These are phyloP conservation scores for Populus pruinosa DNA, from an alignment of 345 rosid species.

Conservation along the genomic window DNA sequence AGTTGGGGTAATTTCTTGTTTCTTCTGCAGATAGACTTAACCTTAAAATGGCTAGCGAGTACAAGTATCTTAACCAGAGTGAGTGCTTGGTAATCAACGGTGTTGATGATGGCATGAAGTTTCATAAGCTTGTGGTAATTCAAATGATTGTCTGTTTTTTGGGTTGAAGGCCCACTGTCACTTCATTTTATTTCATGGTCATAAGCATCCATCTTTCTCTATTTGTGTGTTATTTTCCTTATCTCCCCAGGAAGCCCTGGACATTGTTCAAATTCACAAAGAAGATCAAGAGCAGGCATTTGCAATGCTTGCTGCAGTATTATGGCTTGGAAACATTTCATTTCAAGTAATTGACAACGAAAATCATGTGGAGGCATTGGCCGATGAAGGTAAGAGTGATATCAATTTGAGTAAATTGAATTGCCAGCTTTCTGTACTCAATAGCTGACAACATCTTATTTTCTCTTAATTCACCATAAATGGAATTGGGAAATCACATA, in stretches of 20 bases:
- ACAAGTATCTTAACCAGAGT: slow-evolving; percentile 85
- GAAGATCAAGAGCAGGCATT: slow-evolving; percentile 75
- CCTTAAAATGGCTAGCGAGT: slow-evolving; percentile 71
- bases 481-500: background rate
- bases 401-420: background rate
- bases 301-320: slow-evolving; percentile 77
- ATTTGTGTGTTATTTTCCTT: slow-evolving; percentile 14
- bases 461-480: background rate
- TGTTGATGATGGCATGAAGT: slow-evolving; percentile 70
- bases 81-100: slow-evolving; percentile 68
- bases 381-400: slow-evolving; percentile 65
- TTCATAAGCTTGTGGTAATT: slow-evolving; percentile 69
- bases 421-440: background rate
- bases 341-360: slow-evolving; percentile 69
- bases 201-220: background rate
- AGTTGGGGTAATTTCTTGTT: background rate
- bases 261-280: slow-evolving; percentile 58
- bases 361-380: slow-evolving; percentile 78
- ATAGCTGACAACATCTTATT: background rate
- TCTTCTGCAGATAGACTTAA: slow-evolving; percentile 64
- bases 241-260: slow-evolving; percentile 67
- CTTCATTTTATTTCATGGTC: background rate
- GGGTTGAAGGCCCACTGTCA: slow-evolving; percentile 7
- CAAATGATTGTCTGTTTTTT: slow-evolving; percentile 7
- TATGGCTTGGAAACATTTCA: slow-evolving; percentile 88